These are phyloP conservation scores for Tephrocybe sp. DNA, from an alignment of 768 basidiomycete species.

Conservation along the genomic window DNA sequence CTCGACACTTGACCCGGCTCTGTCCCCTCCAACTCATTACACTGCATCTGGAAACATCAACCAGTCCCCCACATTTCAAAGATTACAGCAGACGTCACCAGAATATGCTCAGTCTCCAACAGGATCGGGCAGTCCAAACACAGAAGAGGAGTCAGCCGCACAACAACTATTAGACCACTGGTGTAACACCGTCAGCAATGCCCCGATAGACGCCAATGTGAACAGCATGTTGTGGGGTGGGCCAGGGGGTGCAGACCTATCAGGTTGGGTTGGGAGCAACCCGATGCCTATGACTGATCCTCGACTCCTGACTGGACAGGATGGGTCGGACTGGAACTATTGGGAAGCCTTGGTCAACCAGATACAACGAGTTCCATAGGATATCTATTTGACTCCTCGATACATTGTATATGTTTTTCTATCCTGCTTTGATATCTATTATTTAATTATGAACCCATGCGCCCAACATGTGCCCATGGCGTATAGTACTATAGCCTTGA, in stretches of 20 bases:
- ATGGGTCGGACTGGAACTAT: slow-evolving; percentile 73
- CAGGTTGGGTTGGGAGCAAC: slow-evolving; percentile 55
- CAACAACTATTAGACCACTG: slow-evolving; percentile 82
- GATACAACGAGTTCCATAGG: slow-evolving; percentile 40
- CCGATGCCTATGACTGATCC: slow-evolving; percentile 41
- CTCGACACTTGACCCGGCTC: slow-evolving; percentile 20
- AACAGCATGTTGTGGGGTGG: slow-evolving; percentile 61
- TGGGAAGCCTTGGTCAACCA: slow-evolving; percentile 79
- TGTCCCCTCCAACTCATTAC: slow-evolving; percentile 29
- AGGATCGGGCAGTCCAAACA: slow-evolving; percentile 66
- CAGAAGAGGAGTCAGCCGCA: slow-evolving; percentile 73
- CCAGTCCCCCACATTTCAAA: slow-evolving; percentile 58
- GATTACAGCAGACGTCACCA: slow-evolving; percentile 47
- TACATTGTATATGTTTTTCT: slow-evolving; percentile 1
- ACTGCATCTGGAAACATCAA: slow-evolving; percentile 25
- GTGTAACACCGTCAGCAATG: slow-evolving; percentile 77
- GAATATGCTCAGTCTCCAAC: slow-evolving; percentile 59
- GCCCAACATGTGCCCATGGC: no score
- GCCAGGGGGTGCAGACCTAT: slow-evolving; percentile 51
- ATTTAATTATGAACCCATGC: no score
- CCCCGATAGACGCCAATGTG: slow-evolving; percentile 49
- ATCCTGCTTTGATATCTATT: neutral
- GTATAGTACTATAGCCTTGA: no score
- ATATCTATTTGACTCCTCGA: no score
- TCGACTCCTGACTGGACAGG: slow-evolving; percentile 45